Evolutionary conservation across 1,284 basidiomycete species (phyloP).

Genomic region (Mycosarcoma mackinlayi): DNA sequence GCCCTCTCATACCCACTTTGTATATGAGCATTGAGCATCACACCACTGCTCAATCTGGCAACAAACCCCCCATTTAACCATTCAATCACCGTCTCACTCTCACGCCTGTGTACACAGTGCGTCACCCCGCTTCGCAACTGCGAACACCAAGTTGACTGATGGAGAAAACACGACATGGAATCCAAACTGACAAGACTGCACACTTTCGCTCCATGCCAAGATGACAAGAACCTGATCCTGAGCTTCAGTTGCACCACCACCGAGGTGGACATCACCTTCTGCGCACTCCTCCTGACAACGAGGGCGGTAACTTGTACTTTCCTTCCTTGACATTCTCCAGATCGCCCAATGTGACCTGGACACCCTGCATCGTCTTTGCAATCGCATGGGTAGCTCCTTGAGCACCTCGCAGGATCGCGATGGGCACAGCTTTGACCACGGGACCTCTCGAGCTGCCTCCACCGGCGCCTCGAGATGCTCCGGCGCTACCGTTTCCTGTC

Average conservation of each 20-base stretch:
- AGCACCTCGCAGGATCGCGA: conserved; percentile 94
- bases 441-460: conserved; percentile 71
- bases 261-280: background rate
- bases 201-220: too few relatives aligned
- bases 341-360: conserved; percentile 77
- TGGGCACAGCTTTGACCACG: conserved; percentile 93
- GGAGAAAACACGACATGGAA: too few relatives aligned
- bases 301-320: conserved; percentile 55
- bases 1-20: background rate
- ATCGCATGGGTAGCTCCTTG: conserved; percentile 96
- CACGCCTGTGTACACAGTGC: too few relatives aligned
- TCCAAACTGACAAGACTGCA: too few relatives aligned
- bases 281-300: background rate
- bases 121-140: too few relatives aligned
- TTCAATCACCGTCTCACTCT: too few relatives aligned
- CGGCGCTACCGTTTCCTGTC: conserved; percentile 66
- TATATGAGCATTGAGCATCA: background rate
- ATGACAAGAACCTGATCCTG: too few relatives aligned
- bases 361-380: conserved; percentile 89
- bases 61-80: too few relatives aligned
- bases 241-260: background rate
- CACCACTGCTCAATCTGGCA: too few relatives aligned
- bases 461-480: conserved; percentile 1
- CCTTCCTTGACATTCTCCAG: conserved; percentile 37
- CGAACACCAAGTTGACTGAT: too few relatives aligned